Percentiles rank a stretch among this genome's conserved stretches.
These are phyloP conservation scores for Piromyces finnis DNA, from an alignment of 192 early-diverging fungal genomes.

Conservation along the genomic window DNA sequence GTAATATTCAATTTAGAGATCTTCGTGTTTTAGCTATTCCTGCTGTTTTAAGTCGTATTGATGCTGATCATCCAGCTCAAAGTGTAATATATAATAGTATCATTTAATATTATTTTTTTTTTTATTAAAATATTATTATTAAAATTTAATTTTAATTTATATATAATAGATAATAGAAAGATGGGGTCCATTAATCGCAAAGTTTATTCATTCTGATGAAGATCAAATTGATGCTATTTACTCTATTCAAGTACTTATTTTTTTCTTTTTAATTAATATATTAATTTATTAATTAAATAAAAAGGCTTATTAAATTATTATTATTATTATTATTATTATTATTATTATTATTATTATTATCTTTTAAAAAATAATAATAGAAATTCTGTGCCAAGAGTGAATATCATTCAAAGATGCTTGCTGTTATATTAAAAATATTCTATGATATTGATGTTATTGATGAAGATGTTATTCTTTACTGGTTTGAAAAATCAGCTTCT, in stretches of 20 bases:
- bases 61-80: slow-evolving; percentile 16
- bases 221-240: slow-evolving; percentile 58
- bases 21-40: slow-evolving; percentile 59
- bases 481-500: slow-evolving; percentile 35
- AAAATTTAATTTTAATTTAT: slow-evolving; percentile 7
- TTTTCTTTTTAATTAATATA: slow-evolving; percentile 17
- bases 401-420: slow-evolving; percentile 28
- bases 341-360: no score
- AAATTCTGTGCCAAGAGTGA: slow-evolving; percentile 27
- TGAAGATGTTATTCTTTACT: slow-evolving; percentile 58
- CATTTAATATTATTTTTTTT: no score
- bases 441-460: slow-evolving; percentile 71
- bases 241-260: slow-evolving; percentile 9
- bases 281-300: background rate
- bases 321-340: no score
- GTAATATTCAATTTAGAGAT: slow-evolving; percentile 61
- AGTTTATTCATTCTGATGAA: slow-evolving; percentile 37
- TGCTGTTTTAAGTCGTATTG: slow-evolving; percentile 39
- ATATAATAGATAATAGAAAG: slow-evolving; percentile 17
- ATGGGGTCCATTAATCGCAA: slow-evolving; percentile 53
- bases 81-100: background rate
- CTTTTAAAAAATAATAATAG: slow-evolving; percentile 8
- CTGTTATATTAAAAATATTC: slow-evolving; percentile 32
- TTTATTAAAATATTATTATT: slow-evolving; percentile 7
- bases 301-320: background rate